phyloP scores from a whole-genome alignment of 2,329 filamentous ascomycete genomes.

The Anisogramma anomala region DNA sequence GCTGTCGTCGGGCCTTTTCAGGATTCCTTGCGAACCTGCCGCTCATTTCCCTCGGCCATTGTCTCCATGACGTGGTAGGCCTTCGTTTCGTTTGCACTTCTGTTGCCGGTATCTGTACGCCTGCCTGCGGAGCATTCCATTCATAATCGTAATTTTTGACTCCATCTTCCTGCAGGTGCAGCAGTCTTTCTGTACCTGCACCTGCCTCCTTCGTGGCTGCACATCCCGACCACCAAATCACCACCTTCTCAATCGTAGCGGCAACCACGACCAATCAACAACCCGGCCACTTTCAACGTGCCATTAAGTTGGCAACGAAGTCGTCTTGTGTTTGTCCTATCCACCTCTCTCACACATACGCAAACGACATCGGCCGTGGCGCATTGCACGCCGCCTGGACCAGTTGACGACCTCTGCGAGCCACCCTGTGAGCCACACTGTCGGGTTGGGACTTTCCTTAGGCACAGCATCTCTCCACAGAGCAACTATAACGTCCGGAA shows the following conservation, averaged over 20 bases:
- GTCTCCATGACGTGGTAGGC: neutral
- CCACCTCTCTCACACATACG: neutral
- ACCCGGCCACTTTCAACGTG: too few species aligned
- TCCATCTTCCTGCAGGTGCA: slow-evolving; percentile 1
- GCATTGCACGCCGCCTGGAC: neutral
- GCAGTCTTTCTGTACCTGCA: slow-evolving; percentile 5
- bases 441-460: slow-evolving; percentile 16
- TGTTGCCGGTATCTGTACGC: too few species aligned
- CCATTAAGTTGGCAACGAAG: too few species aligned
- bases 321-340: too few species aligned
- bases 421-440: slow-evolving; percentile 5
- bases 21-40: slow-evolving; percentile 4
- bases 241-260: too few species aligned
- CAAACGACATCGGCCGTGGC: neutral
- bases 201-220: slow-evolving; percentile 5
- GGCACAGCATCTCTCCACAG: slow-evolving; percentile 9
- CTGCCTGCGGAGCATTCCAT: too few species aligned
- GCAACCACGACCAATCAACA: slow-evolving; percentile 7
- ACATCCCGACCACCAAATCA: slow-evolving; percentile 4
- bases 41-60: slow-evolving; percentile 5
- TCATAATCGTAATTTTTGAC: neutral
- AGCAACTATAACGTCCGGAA: slow-evolving; percentile 6
- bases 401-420: slow-evolving; percentile 2
- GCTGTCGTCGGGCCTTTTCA: too few species aligned
- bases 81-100: neutral